A percentile compares a stretch with the other conserved stretches of the same genome.
phyloP scores from a whole-genome alignment of 2,329 filamentous ascomycete genomes.

The Lecanoromycetidae sp. region DNA sequence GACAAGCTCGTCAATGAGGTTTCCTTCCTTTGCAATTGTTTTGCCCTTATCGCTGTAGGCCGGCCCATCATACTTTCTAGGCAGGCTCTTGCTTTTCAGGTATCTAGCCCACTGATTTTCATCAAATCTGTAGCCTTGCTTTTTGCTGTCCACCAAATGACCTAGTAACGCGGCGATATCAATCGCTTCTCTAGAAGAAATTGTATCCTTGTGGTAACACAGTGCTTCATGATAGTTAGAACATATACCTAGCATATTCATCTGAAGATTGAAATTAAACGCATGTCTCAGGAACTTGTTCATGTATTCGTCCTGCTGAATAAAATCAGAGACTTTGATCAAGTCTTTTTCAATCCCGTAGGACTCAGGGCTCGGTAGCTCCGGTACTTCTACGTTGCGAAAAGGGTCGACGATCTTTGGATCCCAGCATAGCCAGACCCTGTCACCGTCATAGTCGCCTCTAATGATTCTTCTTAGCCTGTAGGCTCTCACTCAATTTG shows the following conservation, averaged over 20 bases:
- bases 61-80: conserved; percentile 22
- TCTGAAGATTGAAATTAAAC: conserved; percentile 37
- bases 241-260: conserved; percentile 40
- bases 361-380: conserved; percentile 25
- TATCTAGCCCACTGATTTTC: conserved; percentile 30
- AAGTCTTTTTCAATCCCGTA: conserved; percentile 39
- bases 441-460: conserved; percentile 55
- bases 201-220: conserved; percentile 41
- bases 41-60: conserved; percentile 28
- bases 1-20: conserved; percentile 35
- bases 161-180: conserved; percentile 32
- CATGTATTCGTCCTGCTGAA: conserved; percentile 20
- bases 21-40: conserved; percentile 22
- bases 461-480: conserved; percentile 20
- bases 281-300: conserved; percentile 32
- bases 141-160: conserved; percentile 35
- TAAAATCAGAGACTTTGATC: conserved; percentile 31
- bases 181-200: conserved; percentile 26
- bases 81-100: conserved; percentile 25
- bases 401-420: conserved; percentile 39
- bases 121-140: conserved; percentile 32
- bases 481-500: not conserved
- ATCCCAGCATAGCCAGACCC: conserved; percentile 50
- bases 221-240: conserved; percentile 40
- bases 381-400: conserved; percentile 38